Base-by-base conservation (phyloP, 2,329 filamentous ascomycete species). In the Incumbomyces lentus region DNA sequence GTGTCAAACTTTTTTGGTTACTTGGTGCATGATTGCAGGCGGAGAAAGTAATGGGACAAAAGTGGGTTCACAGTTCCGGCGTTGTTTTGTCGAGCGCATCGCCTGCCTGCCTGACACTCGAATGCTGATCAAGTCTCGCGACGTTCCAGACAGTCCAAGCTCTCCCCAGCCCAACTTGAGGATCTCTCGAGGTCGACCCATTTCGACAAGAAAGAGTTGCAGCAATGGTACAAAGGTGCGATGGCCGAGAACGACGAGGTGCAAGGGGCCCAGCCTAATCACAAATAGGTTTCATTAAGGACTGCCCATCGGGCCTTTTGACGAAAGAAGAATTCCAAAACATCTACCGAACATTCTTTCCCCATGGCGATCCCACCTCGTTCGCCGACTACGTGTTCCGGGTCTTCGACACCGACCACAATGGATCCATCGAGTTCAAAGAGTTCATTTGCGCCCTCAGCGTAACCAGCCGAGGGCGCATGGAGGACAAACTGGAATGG, bases 301-400 rank as follows among this genome's bases (percentile, higher is more conserved):
- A 98, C 69, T 98, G 92, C 69, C 92, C 92, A 3, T 89, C 86
- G 35, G 92, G 92, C 66, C 94, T 88, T 74, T 83, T 98, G 65
- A 92, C 86, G 61, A 98, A 96, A 70, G 84, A 94, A 63, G 92
- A 98, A 68, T 98, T 98, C 67, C 92, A 96, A 69, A 96, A 96
- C 72, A 98, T 98, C 62, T 98, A 98, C 70, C 86, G 92, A 60
- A 92, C 96, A 68, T 98, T 98, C 77, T 98, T 98, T 68, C 92
- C 92, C 12, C 96, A 96, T 61, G 92, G 92, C 57, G 92, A 98
- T 65, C 92, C 92, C 2, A 94, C 87, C 19, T 92, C 86, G 2
- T 98, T 98, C 64, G 92, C 92, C 64, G 90, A 96, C 70, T 96
- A 96, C 65, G 92, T 98, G 52, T 98, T 98, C 73, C 95, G 95